Base-by-base conservation (phyloP, 305 asterid genomes). In the Fraxinus floribunda region DNA sequence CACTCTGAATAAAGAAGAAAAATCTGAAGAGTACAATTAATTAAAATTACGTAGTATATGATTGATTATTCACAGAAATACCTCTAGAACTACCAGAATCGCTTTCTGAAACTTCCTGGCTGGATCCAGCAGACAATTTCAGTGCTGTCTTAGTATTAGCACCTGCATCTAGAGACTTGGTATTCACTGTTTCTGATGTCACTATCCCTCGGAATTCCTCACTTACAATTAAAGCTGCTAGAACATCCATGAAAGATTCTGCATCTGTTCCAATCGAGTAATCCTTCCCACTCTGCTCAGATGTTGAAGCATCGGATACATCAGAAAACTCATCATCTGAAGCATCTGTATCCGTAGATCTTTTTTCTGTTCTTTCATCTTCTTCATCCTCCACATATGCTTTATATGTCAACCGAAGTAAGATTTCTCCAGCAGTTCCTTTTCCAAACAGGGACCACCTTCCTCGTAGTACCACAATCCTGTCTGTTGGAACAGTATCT, bases 371-470 rank as follows among this genome's bases (percentile, higher is more conserved):
- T 86, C 71, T 91, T 86, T 96, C 98, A 85, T 97, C 99, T 87
- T 96, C 99, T 86, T 97, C 99, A 84, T 97, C 99, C 87, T 97
- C 99, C 39, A 97, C 98, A 62, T 97, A 97, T 39, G 97, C 98
- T 92, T 97, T 94, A 88, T 97, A 94, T 34, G 99, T 97, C 89
- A 97, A 84, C 32, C 98, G 94, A 57, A 97, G 86, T 68, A 94
- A 86, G 82, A 97, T 86, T 87, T 95, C 99, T 78, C 99, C 99
- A 81, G 92, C 95, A 71, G 94, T 85, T 73, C 94, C 88, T 66
- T 89, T 92, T 70, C 98, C 94, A 83, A 97, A 89, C 22, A 88
- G 90, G 79, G 89, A 90, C 99, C 97, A 94, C 32, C 97, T 93
- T 79, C 96, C 94, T 83, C 85, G 82, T 57, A 96, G 94, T 64